These are phyloP conservation scores for Lactifluus piperatus DNA, from an alignment of 768 basidiomycete genomes.

Conservation along the genomic window DNA sequence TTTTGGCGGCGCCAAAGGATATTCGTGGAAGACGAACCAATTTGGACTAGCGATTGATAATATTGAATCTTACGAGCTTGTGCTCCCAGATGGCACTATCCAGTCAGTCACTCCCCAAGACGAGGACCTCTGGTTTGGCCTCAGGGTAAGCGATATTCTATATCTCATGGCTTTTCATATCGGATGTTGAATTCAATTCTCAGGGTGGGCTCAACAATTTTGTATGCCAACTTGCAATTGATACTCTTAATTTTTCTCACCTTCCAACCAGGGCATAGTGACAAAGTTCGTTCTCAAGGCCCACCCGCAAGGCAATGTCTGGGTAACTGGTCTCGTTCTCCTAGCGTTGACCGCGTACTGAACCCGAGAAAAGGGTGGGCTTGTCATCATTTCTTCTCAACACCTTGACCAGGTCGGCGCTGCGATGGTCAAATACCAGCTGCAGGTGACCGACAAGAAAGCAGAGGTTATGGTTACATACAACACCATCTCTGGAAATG, in stretches of 20 bases:
- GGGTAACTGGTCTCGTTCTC: slow-evolving; percentile 1
- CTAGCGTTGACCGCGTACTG: not conserved
- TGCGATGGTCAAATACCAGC: slow-evolving; percentile 10
- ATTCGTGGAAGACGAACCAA: slow-evolving; percentile 17
- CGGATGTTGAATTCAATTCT: no score
- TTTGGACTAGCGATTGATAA: slow-evolving; percentile 21
- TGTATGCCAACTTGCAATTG: no score
- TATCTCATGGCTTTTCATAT: no score
- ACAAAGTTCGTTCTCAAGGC: slow-evolving; percentile 13
- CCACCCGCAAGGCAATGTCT: slow-evolving; percentile 9
- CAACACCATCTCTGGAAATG: not conserved
- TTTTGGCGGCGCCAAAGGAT: not conserved
- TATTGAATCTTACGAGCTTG: slow-evolving; percentile 18
- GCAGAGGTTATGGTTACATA: slow-evolving; percentile 4
- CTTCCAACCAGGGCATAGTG: slow-evolving; percentile 7
- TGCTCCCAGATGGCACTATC: slow-evolving; percentile 21
- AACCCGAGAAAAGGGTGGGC: not conserved
- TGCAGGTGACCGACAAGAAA: slow-evolving; percentile 6
- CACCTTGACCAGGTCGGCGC: slow-evolving; percentile 23
- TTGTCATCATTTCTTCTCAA: not conserved
- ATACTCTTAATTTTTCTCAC: not conserved
- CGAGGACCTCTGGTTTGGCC: slow-evolving; percentile 17
- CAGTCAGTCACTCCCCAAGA: slow-evolving; percentile 4
- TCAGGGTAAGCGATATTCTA: not conserved
- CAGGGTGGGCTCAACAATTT: no score